phyloP scores from a whole-genome alignment of 176 grass and related monocot species.

The Oryza glaberrima region DNA sequence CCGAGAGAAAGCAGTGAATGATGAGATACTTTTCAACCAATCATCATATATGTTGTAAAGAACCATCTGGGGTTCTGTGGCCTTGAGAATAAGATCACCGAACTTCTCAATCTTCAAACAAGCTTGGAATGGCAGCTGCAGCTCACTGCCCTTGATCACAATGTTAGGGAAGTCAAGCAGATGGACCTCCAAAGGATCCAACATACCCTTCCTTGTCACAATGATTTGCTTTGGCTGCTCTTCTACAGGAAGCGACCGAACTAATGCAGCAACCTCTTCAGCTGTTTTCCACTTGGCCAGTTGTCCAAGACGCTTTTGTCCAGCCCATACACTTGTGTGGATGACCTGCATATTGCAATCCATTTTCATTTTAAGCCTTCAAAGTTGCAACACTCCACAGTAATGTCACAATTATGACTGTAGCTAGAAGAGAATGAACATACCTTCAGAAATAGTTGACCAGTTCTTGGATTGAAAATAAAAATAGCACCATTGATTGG shows the following conservation, averaged over 20 bases:
- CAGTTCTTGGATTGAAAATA: conserved; percentile 98
- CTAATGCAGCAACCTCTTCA: conserved; percentile 98
- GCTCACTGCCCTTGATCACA: conserved; percentile 96
- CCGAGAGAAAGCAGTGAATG: conserved; percentile 96
- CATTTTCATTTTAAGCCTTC: not conserved
- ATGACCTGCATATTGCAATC: conserved; percentile 68
- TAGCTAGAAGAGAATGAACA: conserved; percentile 25
- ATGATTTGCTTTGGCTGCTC: conserved; percentile 99
- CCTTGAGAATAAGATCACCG: conserved; percentile 97
- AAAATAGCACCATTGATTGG: conserved; percentile 99
- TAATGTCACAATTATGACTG: not conserved
- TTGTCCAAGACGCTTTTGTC: conserved; percentile 96
- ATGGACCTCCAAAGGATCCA: conserved; percentile 98
- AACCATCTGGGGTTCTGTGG: conserved; percentile 97
- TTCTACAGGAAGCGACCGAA: conserved; percentile 90
- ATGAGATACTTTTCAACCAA: conserved; percentile 99
- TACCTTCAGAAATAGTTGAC: conserved; percentile 96
- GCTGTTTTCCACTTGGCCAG: conserved; percentile 99
- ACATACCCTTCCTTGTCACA: conserved; percentile 95
- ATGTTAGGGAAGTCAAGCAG: conserved; percentile 98
- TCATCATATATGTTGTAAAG: conserved; percentile 99
- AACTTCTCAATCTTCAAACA: conserved; percentile 99
- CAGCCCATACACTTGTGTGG: conserved; percentile 98
- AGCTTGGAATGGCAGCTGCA: conserved; percentile 97
- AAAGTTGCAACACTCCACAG: not conserved